Base-by-base conservation (phyloP, 73 alveolate genomes). In the Paramecium biaurelia region DNA sequence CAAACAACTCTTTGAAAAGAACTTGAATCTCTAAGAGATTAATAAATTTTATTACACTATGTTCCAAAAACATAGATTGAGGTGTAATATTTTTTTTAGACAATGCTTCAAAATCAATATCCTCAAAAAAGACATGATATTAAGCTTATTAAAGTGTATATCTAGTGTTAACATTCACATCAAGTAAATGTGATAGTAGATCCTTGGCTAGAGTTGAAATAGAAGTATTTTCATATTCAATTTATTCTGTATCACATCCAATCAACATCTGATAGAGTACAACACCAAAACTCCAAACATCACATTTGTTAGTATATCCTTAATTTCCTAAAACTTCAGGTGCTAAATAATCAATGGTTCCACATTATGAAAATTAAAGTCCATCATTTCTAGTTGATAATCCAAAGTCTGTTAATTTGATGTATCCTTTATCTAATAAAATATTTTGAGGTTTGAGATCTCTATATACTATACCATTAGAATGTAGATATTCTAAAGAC, bases 381-480 rank as follows among this genome's bases (percentile, higher is more conserved):
- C 72, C 90, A 9, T 79, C 95, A 79, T 93, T 94, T 56, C 85
- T 94, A 92, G 95, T 97, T 24, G 97, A 85, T 35, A 96, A 85
- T 6, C 99, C 99, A 70, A 96, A 96, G 87, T 96, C 99, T n/a
- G 99, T 92, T 5, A 96, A 53, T 86, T 95, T 96, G n/a, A 94
- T 93, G 92, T 94, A 96, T 0, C 99, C 99, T 7, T 94, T 96
- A 53, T 45, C 70, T 24, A 96, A 56, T 82, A 96, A 94, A 34
- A 97, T 93, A 86, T 97, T 97, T 89, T 97, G 98, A 3, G 99
- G 99, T 68, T 97, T 97, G 42, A 97, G 92, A 85, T 97, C 99
- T 57, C 99, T 58, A 68, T 97, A 97, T 35, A 96, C 89, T 74
- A 95, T 93, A 23, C 95, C 95, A 63, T 95, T 85, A 76, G 92